Conservation (phyloP, 2,329 filamentous ascomycete genomes). For the Scedosporium minutisporum region DNA sequence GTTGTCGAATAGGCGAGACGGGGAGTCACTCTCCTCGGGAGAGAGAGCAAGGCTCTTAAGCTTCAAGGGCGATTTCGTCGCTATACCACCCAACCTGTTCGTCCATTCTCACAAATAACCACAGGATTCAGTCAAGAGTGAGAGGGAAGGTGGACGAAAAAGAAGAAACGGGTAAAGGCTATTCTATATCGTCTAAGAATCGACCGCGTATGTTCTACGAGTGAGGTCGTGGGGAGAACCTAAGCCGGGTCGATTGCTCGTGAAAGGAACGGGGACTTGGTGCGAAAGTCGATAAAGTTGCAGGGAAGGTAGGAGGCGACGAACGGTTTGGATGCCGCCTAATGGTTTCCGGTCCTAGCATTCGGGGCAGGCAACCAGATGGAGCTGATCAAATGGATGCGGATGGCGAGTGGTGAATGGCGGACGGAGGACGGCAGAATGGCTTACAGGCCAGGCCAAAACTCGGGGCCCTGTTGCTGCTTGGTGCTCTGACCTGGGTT, state of each 20-base stretch:
- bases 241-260: background rate
- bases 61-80: constrained; percentile 4
- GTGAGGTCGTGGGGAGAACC: background rate
- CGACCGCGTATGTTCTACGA: background rate
- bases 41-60: constrained; percentile 5
- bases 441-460: background rate
- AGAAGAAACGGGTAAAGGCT: background rate
- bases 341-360: background rate
- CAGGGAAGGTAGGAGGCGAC: background rate
- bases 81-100: constrained; percentile 2
- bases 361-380: constrained; percentile 4
- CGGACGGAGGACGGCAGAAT: background rate
- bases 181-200: background rate
- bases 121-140: background rate
- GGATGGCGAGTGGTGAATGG: constrained; percentile 1
- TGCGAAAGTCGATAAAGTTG: background rate
- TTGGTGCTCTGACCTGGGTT: too few species aligned
- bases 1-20: background rate
- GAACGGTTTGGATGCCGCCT: background rate
- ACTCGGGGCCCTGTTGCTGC: background rate
- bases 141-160: background rate
- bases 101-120: constrained; percentile 3
- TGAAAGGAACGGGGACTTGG: background rate
- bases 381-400: background rate
- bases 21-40: background rate